Conservation (phyloP, 2,329 filamentous ascomycete species). For the Immersiporthe knoxdaviesiana region DNA sequence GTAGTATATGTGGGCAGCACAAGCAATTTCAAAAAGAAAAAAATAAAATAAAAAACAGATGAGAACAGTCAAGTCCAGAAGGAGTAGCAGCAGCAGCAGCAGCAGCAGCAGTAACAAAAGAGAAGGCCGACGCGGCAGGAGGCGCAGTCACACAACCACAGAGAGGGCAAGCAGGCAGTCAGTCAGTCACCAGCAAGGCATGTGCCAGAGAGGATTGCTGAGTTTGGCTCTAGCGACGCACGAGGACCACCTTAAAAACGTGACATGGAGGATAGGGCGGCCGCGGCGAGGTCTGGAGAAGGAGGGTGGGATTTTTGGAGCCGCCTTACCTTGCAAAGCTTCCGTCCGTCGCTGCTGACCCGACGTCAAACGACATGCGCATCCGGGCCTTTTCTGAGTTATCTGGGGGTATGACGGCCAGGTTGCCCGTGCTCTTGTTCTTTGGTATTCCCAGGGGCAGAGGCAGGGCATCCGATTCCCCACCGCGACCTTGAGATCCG, state of each 20-base stretch:
- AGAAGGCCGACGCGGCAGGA: neutral
- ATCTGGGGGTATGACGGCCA: slow-evolving; percentile 50
- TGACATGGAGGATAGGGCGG: slow-evolving; percentile 10
- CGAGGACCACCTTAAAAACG: slow-evolving; percentile 9
- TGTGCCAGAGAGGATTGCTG: slow-evolving; percentile 33
- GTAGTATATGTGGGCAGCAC: slow-evolving; percentile 31
- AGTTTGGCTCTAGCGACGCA: slow-evolving; percentile 13
- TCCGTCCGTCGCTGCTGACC: slow-evolving; percentile 68
- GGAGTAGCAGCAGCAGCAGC: neutral
- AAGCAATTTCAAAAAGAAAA: slow-evolving; percentile 31
- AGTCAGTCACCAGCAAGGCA: slow-evolving; percentile 6
- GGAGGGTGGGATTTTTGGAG: slow-evolving; percentile 21
- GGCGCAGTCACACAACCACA: slow-evolving; percentile 19
- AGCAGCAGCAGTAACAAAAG: neutral
- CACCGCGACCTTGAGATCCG: slow-evolving; percentile 7
- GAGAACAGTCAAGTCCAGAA: slow-evolving; percentile 25
- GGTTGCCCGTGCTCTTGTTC: slow-evolving; percentile 68
- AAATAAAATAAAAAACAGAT: slow-evolving; percentile 8
- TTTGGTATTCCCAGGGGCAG: slow-evolving; percentile 58
- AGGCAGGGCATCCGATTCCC: slow-evolving; percentile 29
- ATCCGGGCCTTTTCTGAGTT: slow-evolving; percentile 62
- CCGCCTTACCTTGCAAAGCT: slow-evolving; percentile 70
- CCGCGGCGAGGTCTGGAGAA: neutral
- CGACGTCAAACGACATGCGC: slow-evolving; percentile 78
- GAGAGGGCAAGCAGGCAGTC: neutral